A percentile compares a stretch with the other conserved stretches of the same genome.
Conservation (phyloP, 768 basidiomycete species). For the Leccinum barrowsii region DNA sequence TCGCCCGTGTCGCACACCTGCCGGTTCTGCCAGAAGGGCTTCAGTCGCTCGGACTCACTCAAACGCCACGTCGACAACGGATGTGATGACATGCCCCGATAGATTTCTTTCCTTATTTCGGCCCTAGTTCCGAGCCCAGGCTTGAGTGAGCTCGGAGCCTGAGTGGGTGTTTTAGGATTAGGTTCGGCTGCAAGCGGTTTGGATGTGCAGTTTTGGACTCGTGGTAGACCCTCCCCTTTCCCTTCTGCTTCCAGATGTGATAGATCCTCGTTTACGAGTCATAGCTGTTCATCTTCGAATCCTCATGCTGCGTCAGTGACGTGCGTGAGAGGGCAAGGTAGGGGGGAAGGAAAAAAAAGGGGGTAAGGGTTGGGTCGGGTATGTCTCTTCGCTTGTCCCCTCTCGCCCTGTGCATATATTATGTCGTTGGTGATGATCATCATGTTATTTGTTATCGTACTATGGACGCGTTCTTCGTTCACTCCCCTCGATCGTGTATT, state of each 20-base stretch:
- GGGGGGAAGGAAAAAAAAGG: background rate
- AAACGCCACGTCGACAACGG: conserved; percentile 83
- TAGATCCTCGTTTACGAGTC: conserved; percentile 18
- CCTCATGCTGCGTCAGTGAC: conserved; percentile 6
- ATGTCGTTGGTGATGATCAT: background rate
- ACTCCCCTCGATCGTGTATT: conserved; percentile 5
- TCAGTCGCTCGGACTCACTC: conserved; percentile 75
- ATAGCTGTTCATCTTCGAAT: conserved; percentile 10
- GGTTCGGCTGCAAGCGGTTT: conserved; percentile 8
- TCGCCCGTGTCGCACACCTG: conserved; percentile 66
- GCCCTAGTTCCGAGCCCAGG: background rate
- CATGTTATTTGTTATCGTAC: conserved; percentile 1
- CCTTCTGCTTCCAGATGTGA: conserved; percentile 5
- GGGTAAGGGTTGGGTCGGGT: conserved; percentile 1
- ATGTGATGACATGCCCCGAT: conserved; percentile 60
- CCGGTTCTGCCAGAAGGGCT: conserved; percentile 71
- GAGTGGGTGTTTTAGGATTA: conserved; percentile 12
- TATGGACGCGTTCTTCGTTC: background rate
- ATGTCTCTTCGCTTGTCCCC: background rate
- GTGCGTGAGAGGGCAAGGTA: background rate
- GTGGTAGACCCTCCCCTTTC: conserved; percentile 1
- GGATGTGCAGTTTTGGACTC: conserved; percentile 13
- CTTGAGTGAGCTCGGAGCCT: conserved; percentile 11
- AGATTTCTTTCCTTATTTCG: conserved; percentile 11
- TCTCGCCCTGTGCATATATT: conserved; percentile 2